Conservation (phyloP, 768 basidiomycete genomes). For the Coprinellus micaceus region DNA sequence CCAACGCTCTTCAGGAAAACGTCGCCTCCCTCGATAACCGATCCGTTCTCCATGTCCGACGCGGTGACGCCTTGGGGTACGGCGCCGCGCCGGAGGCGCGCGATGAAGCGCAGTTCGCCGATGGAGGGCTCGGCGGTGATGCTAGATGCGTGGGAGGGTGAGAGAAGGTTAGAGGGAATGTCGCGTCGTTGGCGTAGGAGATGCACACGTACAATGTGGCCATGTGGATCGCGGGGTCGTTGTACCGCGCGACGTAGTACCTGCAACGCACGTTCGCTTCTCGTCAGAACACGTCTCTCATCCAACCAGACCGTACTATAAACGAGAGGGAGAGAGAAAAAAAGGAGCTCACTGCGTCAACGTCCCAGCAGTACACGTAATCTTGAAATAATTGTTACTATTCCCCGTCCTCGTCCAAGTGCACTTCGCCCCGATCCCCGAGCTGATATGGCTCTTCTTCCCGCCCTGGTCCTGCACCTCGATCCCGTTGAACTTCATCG, state of each 20-base stretch:
- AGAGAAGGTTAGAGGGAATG: background rate
- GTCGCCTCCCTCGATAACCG: conserved; percentile 35
- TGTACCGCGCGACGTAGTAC: conserved; percentile 33
- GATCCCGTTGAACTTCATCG: conserved; percentile 33
- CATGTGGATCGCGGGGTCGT: conserved; percentile 36
- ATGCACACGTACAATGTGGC: conserved; percentile 28
- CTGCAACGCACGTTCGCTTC: conserved; percentile 12
- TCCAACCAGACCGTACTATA: no score
- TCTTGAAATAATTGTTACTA: conserved; percentile 32
- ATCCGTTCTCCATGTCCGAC: conserved; percentile 28
- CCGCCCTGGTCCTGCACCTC: conserved; percentile 29
- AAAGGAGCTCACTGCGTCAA: conserved; percentile 25
- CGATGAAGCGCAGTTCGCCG: conserved; percentile 36
- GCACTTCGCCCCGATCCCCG: conserved; percentile 31
- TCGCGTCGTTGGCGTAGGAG: background rate
- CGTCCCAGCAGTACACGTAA: conserved; percentile 32
- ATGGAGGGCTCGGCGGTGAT: conserved; percentile 32
- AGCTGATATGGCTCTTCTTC: conserved; percentile 30
- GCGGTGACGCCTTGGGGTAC: conserved; percentile 26
- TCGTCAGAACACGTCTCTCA: no score
- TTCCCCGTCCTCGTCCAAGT: conserved; percentile 25
- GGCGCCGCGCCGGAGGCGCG: conserved; percentile 33
- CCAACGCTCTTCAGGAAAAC: conserved; percentile 28
- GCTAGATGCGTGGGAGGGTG: conserved; percentile 17
- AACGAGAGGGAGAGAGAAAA: background rate